Base-by-base conservation (phyloP, 1,284 basidiomycete genomes). In the Phylloporus sp. region DNA sequence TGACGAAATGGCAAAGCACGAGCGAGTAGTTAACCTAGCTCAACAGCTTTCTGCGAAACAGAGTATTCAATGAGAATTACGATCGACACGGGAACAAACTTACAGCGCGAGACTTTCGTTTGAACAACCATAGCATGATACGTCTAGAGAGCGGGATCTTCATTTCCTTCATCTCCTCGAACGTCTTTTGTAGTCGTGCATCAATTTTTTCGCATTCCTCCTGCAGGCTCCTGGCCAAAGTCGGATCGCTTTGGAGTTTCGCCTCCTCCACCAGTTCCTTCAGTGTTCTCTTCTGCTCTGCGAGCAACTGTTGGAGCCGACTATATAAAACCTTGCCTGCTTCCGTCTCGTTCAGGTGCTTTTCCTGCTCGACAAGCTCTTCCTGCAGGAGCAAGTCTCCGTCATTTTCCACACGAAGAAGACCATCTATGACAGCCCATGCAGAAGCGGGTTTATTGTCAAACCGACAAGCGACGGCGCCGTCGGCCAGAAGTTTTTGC, bases 401-500 rank as follows among this genome's bases (percentile, higher is more conserved):
- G 2, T 22, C 29, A 0, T 32, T 31, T 7, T 29, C 56, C 4
- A 39, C 31, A 1, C 2, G 26, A 3, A 57, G 24, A 17, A 72
- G 26, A 4, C 31, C 52, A 0, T n/a, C 10, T 3, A 74, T 5
- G 24, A 73, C 63, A 7, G 4, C n/a, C 55, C 12, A 15, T 8
- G 71, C 64, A 17, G 54, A 53, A 0, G 0, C 0, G 1, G 1
- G 1, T 1, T 50, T 56, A 5, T 71, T 72, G 7, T 42, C 0
- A 20, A 74, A 74, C 32, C 42, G 53, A 24, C 18, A 18, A 15
- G 15, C 10, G 3, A 6, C 6, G 13, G 80, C 81, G 2, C 79
- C 79, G 60, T 71, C 77, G 0, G 72, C 65, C 6, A 81, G 61
- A 2, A 74, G 64, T 2, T 47, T 67, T 53, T 58, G 62, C 68